Evolutionary conservation across 2,329 filamentous ascomycete species (phyloP).

Genomic region (Hymenoscyphus repandus): DNA sequence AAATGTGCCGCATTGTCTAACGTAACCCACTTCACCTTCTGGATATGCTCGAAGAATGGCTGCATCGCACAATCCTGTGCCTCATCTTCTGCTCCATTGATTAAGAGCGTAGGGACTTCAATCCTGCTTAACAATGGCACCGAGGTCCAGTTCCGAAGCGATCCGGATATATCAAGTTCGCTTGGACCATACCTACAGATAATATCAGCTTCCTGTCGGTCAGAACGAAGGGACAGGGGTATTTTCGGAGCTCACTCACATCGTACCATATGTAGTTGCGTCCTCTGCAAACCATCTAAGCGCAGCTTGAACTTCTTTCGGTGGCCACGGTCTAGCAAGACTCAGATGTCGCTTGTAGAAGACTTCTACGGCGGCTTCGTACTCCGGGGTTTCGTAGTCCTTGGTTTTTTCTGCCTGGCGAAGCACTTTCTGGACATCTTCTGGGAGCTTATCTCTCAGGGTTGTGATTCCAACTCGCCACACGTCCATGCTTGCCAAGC

Average conservation of each 20-base stretch:
- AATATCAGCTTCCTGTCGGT: too few relatives aligned
- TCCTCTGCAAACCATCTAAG: conserved; percentile 32
- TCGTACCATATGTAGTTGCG: conserved; percentile 19
- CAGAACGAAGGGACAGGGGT: too few relatives aligned
- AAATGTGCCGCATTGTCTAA: conserved; percentile 33
- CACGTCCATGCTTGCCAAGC: conserved; percentile 4
- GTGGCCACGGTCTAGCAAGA: conserved; percentile 29
- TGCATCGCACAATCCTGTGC: conserved; percentile 33
- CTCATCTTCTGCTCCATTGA: conserved; percentile 34
- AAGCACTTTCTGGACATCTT: conserved; percentile 6
- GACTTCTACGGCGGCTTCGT: conserved; percentile 24
- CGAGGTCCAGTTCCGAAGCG: conserved; percentile 27
- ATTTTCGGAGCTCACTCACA: not conserved
- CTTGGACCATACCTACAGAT: conserved; percentile 29
- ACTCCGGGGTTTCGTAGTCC: conserved; percentile 24
- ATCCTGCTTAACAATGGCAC: conserved; percentile 27
- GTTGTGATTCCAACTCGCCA: not conserved
- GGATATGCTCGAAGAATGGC: conserved; percentile 33
- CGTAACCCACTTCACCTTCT: conserved; percentile 34
- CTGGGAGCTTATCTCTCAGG: conserved; percentile 2
- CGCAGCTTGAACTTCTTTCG: conserved; percentile 26
- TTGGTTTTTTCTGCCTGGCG: conserved; percentile 11
- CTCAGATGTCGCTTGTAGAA: conserved; percentile 30
- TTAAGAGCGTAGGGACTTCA: conserved; percentile 31
- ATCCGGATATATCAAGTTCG: conserved; percentile 23